Conservation (phyloP, 495 filamentous ascomycete species). For the Hypoxylon trugodes region DNA sequence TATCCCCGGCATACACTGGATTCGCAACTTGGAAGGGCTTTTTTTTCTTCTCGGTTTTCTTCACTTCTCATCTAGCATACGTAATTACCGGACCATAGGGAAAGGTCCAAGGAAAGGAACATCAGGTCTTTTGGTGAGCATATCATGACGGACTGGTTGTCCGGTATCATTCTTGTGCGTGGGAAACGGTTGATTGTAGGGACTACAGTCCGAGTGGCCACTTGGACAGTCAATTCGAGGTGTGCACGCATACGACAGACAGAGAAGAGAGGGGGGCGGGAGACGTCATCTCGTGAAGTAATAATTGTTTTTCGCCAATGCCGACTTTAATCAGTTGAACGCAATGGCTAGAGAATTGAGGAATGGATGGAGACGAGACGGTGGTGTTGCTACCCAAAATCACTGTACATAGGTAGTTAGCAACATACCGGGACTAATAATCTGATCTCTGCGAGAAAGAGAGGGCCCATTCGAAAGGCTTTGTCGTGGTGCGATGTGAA, state of each 20-base stretch:
- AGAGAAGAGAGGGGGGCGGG: constrained; percentile 7
- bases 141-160: constrained; percentile 18
- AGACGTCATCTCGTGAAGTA: constrained; percentile 26
- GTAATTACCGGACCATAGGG: constrained; percentile 20
- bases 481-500: constrained; percentile 30
- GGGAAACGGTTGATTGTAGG: constrained; percentile 21
- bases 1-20: constrained; percentile 32
- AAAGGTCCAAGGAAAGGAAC: constrained; percentile 3
- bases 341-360: background rate
- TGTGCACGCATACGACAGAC: constrained; percentile 10
- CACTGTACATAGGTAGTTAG: constrained; percentile 32
- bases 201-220: constrained; percentile 1
- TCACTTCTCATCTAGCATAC: constrained; percentile 31
- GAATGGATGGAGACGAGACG: background rate
- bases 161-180: constrained; percentile 24
- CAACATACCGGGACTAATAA: constrained; percentile 27
- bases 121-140: constrained; percentile 11
- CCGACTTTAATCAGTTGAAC: constrained; percentile 9
- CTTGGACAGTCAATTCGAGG: constrained; percentile 5
- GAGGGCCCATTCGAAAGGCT: background rate
- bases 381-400: constrained; percentile 28
- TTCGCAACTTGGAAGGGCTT: constrained; percentile 12
- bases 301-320: constrained; percentile 24
- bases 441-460: constrained; percentile 11
- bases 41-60: constrained; percentile 21